phyloP scores from a whole-genome alignment of 768 basidiomycete species.

The Gymnopilus junonius region DNA sequence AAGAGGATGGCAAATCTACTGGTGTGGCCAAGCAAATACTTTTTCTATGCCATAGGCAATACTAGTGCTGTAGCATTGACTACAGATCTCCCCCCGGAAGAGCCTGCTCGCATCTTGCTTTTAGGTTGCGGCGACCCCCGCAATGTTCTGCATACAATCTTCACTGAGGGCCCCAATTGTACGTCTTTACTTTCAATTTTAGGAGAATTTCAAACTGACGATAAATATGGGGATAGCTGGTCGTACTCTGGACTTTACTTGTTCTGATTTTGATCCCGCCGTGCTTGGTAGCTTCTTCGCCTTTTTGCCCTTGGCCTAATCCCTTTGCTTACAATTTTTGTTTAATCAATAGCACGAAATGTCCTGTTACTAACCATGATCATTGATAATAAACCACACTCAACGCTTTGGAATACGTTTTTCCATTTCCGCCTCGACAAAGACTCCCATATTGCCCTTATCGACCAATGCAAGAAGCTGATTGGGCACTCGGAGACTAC shows the following conservation, averaged over 20 bases:
- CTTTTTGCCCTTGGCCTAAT: neutral
- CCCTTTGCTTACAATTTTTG: neutral
- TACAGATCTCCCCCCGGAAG: constrained; percentile 43
- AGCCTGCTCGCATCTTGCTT: constrained; percentile 43
- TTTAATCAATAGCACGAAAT: constrained; percentile 26
- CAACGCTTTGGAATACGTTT: constrained; percentile 39
- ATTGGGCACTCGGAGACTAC: constrained; percentile 22
- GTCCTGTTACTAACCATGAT: constrained; percentile 39
- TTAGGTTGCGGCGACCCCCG: constrained; percentile 54
- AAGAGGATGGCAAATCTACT: constrained; percentile 41
- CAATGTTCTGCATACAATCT: constrained; percentile 48
- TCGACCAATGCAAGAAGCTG: constrained; percentile 35
- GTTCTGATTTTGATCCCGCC: constrained; percentile 42
- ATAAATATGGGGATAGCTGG: neutral
- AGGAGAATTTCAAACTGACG: neutral
- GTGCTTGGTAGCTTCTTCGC: constrained; percentile 34
- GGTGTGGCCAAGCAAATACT: constrained; percentile 40
- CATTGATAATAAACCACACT: constrained; percentile 22
- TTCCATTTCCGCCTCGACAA: constrained; percentile 39
- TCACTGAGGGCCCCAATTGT: constrained; percentile 25
- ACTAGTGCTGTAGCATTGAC: constrained; percentile 49
- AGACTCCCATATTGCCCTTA: constrained; percentile 23
- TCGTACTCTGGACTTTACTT: constrained; percentile 39
- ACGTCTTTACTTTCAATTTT: neutral
- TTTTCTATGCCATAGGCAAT: constrained; percentile 57